Evolutionary conservation across 768 basidiomycete genomes (phyloP), one percentile per base, ranked within the genome.

Genomic region (Imleria badia): DNA sequence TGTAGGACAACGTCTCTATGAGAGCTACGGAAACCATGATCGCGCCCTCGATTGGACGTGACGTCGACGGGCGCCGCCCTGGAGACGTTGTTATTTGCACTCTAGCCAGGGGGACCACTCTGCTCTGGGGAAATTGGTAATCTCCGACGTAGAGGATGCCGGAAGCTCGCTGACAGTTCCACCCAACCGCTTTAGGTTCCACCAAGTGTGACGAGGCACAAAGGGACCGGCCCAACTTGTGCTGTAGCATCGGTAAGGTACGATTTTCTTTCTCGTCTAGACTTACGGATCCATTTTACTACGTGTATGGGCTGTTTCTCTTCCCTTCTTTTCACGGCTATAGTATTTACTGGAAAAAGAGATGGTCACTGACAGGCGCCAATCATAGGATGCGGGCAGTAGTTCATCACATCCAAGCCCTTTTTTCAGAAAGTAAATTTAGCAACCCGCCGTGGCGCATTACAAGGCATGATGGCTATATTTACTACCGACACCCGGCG

Each of bases 1-100:
- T 48, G 35, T n/a, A 39, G 48, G 14, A 60, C 36, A 48, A 55
- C 7, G 34, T 60, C 42, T 33, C 60, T 46, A 51, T 19, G 45
- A 40, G n/a, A 40, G 35, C 44, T 40, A 15, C 22, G 23, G 41
- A 52, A 33, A 49, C 20, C 26, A 47, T 2, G 36, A 41, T 30
- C 11, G 23, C 15, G n/a, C 35, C 36, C 31, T 30, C 9, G 20
- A 34, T n/a, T 31, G 35, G 20, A 13, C 4, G 6, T 6, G 23
- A 7, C 26, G n/a, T n/a, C n/a, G n/a, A n/a, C n/a, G n/a, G n/a
- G n/a, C 26, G 26, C 0, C 20, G 6, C n/a, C 12, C 31, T 54
- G 33, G 52, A 41, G 19, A 54, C 14, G 20, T 53, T 54, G 26
- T 52, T 35, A 9, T 30, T 12, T 26, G 19, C 48, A 20, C 9